These are phyloP conservation scores for Podospora fimiseda DNA, from an alignment of 495 filamentous ascomycete genomes.

Conservation along the genomic window DNA sequence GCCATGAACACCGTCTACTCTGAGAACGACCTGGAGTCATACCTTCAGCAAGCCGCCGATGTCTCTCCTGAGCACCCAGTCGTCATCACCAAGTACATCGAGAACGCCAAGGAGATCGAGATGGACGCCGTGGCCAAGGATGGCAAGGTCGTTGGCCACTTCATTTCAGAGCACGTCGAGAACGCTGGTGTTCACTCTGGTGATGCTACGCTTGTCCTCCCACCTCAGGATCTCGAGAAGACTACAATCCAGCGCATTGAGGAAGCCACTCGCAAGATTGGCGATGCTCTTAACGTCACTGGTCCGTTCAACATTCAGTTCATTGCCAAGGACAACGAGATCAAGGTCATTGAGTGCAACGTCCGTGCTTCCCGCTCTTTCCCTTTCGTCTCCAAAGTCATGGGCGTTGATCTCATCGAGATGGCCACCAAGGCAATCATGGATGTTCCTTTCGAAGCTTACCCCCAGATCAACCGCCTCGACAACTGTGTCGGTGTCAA, in stretches of 20 bases:
- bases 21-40: conserved; percentile 78
- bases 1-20: conserved; percentile 97
- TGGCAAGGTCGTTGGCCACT: conserved; percentile 83
- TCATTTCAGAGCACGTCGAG: conserved; percentile 94
- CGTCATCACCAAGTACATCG: conserved; percentile 97
- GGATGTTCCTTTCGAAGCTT: conserved; percentile 70
- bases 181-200: conserved; percentile 95
- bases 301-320: conserved; percentile 99
- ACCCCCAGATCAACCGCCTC: conserved; percentile 68
- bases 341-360: conserved; percentile 99
- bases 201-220: conserved; percentile 88
- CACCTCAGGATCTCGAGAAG: conserved; percentile 85
- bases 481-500: conserved; percentile 90
- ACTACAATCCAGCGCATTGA: conserved; percentile 88
- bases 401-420: conserved; percentile 96
- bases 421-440: conserved; percentile 99
- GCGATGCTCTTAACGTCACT: conserved; percentile 88
- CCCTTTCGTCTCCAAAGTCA: conserved; percentile 97
- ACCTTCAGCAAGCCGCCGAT: conserved; percentile 79
- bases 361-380: conserved; percentile 94
- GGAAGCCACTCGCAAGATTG: conserved; percentile 93
- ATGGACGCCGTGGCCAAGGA: conserved; percentile 89
- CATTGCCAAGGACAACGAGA: conserved; percentile 98
- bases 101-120: conserved; percentile 95
- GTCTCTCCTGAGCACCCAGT: conserved; percentile 95